Conservation (phyloP, 2,329 filamentous ascomycete species). For the Pestalotiopsis sp. region DNA sequence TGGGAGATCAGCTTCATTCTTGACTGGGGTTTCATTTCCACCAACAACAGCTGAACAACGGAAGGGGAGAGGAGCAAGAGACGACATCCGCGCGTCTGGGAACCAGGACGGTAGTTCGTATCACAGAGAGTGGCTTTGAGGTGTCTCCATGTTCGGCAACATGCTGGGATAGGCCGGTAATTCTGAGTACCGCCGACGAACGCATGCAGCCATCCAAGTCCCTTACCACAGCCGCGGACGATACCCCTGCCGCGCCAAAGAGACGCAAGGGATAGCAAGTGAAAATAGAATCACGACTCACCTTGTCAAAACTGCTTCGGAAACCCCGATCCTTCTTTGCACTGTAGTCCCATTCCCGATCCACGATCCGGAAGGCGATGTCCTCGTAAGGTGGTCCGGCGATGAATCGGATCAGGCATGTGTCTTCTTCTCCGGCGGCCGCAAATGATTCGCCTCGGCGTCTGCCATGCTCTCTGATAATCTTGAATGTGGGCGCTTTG, state of each 20-base stretch:
- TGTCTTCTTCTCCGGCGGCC: slow-evolving; percentile 93
- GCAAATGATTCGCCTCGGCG: slow-evolving; percentile 90
- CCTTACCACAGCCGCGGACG: neutral
- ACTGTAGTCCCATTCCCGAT: slow-evolving; percentile 99
- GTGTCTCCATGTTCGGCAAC: slow-evolving; percentile 5
- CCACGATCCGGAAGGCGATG: slow-evolving; percentile 94
- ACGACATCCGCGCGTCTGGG: slow-evolving; percentile 15
- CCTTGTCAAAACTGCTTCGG: slow-evolving; percentile 96
- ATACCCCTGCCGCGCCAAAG: slow-evolving; percentile 18
- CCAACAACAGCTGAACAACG: slow-evolving; percentile 15
- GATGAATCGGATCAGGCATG: slow-evolving; percentile 93
- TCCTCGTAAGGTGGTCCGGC: slow-evolving; percentile 96
- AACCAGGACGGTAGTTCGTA: slow-evolving; percentile 15
- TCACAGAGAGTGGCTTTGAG: slow-evolving; percentile 18
- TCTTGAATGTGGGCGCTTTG: slow-evolving; percentile 93
- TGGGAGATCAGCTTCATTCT: slow-evolving; percentile 27
- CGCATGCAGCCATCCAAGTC: neutral
- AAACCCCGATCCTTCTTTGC: slow-evolving; percentile 94
- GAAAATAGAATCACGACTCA: slow-evolving; percentile 46
- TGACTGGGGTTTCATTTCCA: slow-evolving; percentile 14
- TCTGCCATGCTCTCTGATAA: slow-evolving; percentile 89
- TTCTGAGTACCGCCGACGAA: neutral
- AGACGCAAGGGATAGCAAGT: slow-evolving; percentile 15
- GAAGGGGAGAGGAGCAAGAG: slow-evolving; percentile 19
- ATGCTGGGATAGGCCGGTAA: neutral